These are phyloP conservation scores for Arachis hypogaea DNA, from an alignment of 306 rosid genomes.

Conservation along the genomic window DNA sequence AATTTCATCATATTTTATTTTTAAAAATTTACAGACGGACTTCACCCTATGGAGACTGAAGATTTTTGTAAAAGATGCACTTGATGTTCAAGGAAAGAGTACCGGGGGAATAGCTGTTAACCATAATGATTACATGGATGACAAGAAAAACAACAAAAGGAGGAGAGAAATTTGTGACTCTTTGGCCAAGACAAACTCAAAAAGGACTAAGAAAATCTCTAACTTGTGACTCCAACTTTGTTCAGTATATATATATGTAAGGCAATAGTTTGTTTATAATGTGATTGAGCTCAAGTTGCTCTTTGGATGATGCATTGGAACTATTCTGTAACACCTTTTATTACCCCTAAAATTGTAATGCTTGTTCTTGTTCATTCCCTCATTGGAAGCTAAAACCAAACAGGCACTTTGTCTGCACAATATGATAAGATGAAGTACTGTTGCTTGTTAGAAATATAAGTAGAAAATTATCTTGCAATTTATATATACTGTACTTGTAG, in stretches of 20 bases:
- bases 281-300: slow-evolving; percentile 8
- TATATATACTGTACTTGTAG: no score
- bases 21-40: slow-evolving; percentile 57
- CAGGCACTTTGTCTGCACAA: no score
- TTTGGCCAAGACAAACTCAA: slow-evolving; percentile 50
- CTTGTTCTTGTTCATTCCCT: no score
- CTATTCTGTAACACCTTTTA: neutral
- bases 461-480: no score
- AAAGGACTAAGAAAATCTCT: slow-evolving; percentile 62
- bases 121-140: slow-evolving; percentile 40
- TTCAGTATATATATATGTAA: neutral
- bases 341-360: no score
- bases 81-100: slow-evolving; percentile 48
- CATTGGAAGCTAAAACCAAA: no score
- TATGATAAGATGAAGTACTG: no score
- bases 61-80: slow-evolving; percentile 70
- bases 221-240: slow-evolving; percentile 34
- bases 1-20: neutral
- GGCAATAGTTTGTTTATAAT: slow-evolving; percentile 10
- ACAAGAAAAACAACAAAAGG: slow-evolving; percentile 56
- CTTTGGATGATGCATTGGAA: neutral
- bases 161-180: slow-evolving; percentile 53
- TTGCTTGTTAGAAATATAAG: no score
- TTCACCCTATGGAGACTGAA: slow-evolving; percentile 73
- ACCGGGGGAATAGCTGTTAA: slow-evolving; percentile 36